phyloP scores from a whole-genome alignment of 495 filamentous ascomycete species.

The Penicillium maclennaniae region DNA sequence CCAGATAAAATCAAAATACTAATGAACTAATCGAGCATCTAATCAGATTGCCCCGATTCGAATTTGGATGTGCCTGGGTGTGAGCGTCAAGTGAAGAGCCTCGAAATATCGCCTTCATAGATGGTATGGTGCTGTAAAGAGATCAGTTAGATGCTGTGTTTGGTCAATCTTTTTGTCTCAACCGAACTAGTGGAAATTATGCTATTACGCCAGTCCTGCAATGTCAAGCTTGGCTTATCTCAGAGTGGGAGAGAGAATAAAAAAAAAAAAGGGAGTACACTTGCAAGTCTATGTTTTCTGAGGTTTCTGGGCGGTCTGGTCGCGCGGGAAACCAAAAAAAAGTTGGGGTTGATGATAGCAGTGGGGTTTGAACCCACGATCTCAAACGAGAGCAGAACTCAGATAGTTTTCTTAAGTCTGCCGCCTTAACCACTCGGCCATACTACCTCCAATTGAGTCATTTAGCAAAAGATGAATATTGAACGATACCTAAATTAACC shows the following conservation, averaged over 20 bases:
- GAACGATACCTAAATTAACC: neutral
- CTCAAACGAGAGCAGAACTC: neutral
- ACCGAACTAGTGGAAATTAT: too few relatives aligned
- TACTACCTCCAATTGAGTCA: neutral
- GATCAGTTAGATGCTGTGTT: neutral
- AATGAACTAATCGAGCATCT: neutral
- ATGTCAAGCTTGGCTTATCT: too few relatives aligned
- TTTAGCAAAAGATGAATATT: neutral
- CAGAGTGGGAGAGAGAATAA: too few relatives aligned
- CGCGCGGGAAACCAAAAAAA: neutral
- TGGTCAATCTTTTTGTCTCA: neutral
- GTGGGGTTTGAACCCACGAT: neutral
- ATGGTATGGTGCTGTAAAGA: neutral
- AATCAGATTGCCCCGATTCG: neutral
- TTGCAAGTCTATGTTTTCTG: too few relatives aligned
- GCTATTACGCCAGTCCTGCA: too few relatives aligned
- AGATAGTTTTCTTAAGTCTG: neutral
- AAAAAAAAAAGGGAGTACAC: too few relatives aligned
- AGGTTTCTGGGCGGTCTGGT: too few relatives aligned
- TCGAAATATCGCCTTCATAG: neutral
- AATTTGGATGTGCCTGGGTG: neutral
- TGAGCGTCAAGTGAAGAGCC: neutral
- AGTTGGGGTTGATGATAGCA: neutral
- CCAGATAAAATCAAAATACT: slow-evolving; percentile 1
- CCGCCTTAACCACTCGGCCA: neutral